A percentile compares a stretch with the other conserved stretches of the same genome.
Evolutionary conservation across 345 rosid species (phyloP).

Genomic region (Aurinia saxatilis): DNA sequence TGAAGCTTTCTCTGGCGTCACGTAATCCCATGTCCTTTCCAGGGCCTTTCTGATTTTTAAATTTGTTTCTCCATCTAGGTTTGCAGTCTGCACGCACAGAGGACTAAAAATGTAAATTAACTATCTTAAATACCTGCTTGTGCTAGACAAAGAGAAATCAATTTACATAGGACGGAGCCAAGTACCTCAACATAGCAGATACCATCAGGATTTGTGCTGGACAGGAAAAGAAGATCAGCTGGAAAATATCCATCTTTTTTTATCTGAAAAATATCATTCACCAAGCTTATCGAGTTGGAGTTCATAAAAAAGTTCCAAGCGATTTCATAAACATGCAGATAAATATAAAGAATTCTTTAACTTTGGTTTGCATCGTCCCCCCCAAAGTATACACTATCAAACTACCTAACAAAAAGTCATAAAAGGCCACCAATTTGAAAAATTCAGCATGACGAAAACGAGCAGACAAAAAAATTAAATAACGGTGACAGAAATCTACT

Average conservation of each 20-base stretch:
- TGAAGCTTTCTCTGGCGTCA: constrained; percentile 65
- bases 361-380: background rate
- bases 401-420: background rate
- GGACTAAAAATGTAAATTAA: background rate
- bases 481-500: background rate
- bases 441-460: background rate
- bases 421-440: background rate
- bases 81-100: constrained; percentile 65
- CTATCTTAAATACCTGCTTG: background rate
- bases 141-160: background rate
- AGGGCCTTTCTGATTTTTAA: constrained; percentile 94
- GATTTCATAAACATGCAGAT: background rate
- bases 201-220: constrained; percentile 87
- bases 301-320: constrained; percentile 31
- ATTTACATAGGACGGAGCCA: constrained; percentile 1
- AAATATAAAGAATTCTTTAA: background rate
- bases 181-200: constrained; percentile 90
- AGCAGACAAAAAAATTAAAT: background rate
- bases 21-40: constrained; percentile 96
- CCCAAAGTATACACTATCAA: background rate
- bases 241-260: constrained; percentile 91
- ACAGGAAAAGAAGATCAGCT: constrained; percentile 86
- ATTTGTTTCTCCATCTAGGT: constrained; percentile 99
- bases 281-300: constrained; percentile 1
- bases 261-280: constrained; percentile 47